Evolutionary conservation across 2,329 filamentous ascomycete species (phyloP).

Genomic region (Neonectria punicea): DNA sequence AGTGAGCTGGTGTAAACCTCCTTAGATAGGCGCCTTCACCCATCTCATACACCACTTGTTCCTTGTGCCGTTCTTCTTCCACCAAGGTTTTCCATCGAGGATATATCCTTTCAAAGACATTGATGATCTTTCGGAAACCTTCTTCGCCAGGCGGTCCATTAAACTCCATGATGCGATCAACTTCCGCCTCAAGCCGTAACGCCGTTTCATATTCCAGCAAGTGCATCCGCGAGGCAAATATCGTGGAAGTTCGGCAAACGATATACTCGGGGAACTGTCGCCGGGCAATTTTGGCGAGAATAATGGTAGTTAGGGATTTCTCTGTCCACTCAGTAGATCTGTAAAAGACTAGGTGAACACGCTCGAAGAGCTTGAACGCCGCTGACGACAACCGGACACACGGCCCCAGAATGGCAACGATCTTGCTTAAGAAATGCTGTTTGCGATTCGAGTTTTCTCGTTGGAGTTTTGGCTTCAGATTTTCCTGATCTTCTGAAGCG

Average conservation of each 20-base stretch:
- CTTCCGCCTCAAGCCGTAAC: constrained; percentile 80
- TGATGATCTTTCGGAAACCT: constrained; percentile 73
- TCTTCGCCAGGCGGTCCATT: constrained; percentile 75
- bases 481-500: constrained; percentile 57
- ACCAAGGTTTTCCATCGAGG: constrained; percentile 83
- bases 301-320: constrained; percentile 94
- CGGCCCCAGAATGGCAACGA: constrained; percentile 79
- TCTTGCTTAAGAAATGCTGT: constrained; percentile 79
- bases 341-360: constrained; percentile 96
- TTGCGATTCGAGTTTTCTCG: constrained; percentile 69
- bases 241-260: constrained; percentile 88
- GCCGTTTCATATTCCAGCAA: constrained; percentile 91
- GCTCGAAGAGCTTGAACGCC: constrained; percentile 85
- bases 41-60: constrained; percentile 79
- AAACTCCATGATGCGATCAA: constrained; percentile 86
- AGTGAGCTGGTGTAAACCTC: constrained; percentile 89
- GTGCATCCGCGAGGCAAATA: constrained; percentile 80
- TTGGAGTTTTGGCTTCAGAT: constrained; percentile 36
- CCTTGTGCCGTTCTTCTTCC: constrained; percentile 79
- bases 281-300: constrained; percentile 88
- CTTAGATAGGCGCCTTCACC: constrained; percentile 91
- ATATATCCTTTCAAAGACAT: constrained; percentile 79
- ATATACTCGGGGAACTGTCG: constrained; percentile 91
- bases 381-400: constrained; percentile 83
- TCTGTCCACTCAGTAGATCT: constrained; percentile 97